A percentile compares a stretch with the other conserved stretches of the same genome.
phyloP scores from a whole-genome alignment of 2,329 filamentous ascomycete species.

The Trichoderma pleuroti region DNA sequence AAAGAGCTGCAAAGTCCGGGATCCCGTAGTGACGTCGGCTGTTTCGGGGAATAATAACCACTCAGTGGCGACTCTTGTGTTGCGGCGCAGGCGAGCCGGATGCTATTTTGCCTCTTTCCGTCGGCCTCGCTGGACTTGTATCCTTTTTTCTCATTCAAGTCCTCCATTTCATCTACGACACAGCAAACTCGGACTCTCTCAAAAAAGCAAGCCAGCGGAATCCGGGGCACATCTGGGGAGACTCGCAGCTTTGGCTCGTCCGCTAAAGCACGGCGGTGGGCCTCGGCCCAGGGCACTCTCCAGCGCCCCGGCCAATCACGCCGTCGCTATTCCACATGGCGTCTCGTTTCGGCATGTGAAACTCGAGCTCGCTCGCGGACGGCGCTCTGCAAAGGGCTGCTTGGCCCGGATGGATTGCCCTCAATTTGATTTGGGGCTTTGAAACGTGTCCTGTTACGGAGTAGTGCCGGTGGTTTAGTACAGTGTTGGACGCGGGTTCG shows the following conservation, averaged over 20 bases:
- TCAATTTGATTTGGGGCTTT: background rate
- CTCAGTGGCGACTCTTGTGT: slow-evolving; percentile 12
- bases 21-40: slow-evolving; percentile 18
- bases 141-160: background rate
- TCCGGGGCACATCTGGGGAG: slow-evolving; percentile 8
- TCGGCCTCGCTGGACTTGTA: background rate
- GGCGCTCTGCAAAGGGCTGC: background rate
- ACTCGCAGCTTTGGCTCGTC: background rate
- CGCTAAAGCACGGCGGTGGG: slow-evolving; percentile 9
- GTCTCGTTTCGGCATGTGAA: slow-evolving; percentile 10
- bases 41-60: slow-evolving; percentile 18
- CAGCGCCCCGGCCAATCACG: background rate
- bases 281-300: slow-evolving; percentile 5
- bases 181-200: background rate
- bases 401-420: background rate
- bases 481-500: background rate
- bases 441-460: background rate
- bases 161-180: background rate
- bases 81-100: slow-evolving; percentile 5
- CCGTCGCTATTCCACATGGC: background rate
- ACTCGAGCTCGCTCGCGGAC: background rate
- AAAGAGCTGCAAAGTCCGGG: background rate
- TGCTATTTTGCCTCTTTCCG: background rate
- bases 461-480: background rate
- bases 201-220: background rate